Evolutionary conservation across 139 green algal genomes (phyloP), one percentile per base, ranked within the genome.

Genomic region (Zygnema cylindricum): DNA sequence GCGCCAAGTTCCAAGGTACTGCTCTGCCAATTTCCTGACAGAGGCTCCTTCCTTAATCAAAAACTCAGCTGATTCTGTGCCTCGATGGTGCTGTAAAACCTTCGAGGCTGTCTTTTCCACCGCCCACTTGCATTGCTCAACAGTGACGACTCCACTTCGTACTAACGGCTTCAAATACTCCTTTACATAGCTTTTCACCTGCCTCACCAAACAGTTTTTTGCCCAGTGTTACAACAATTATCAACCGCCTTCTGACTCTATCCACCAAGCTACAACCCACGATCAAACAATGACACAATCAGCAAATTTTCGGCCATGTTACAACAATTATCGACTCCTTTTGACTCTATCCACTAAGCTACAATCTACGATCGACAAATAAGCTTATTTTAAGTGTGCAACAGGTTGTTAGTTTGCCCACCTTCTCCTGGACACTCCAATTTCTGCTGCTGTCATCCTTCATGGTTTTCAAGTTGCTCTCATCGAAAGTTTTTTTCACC

Each of bases 151-250:
- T 1, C 81, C 81, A 54, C 81, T 87, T 30, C 40, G 32, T 40
- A 55, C 41, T 30, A 87, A n/a, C 23, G 81, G 81, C 22, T 69
- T 39, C 81, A 87, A 54, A 25, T 87, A 69, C 42, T 87, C 81
- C 0, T 55, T 54, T 25, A 87, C 55, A 87, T 75, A 87, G 39
- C 33, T 25, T 54, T 87, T 69, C 43, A 87, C 81, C 81, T 87
- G 81, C 11, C 30, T 40, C 36, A 79, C 49, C 49, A 25, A 7
- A 7, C n/a, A n/a, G n/a, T n/a, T n/a, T n/a, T n/a, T n/a, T n/a
- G n/a, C n/a, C n/a, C n/a, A n/a, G n/a, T n/a, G n/a, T n/a, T n/a
- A n/a, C n/a, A n/a, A n/a, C n/a, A n/a, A n/a, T n/a, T n/a, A n/a
- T n/a, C n/a, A n/a, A n/a, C n/a, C n/a, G n/a, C n/a, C n/a, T n/a